Conservation (phyloP, 148 eudicot genomes). For the Rhododendron simsii region DNA sequence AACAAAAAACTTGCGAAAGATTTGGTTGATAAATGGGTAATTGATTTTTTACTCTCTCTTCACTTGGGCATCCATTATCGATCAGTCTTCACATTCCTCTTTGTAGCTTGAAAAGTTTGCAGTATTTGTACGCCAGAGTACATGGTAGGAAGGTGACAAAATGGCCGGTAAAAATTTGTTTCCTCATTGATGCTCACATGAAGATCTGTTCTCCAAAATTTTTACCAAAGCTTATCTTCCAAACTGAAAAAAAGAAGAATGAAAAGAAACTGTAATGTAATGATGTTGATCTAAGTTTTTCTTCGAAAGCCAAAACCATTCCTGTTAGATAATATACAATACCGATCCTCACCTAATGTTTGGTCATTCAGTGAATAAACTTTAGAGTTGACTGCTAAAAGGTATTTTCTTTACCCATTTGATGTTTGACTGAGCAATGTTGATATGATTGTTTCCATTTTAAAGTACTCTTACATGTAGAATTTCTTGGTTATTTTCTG, state of each 20-base stretch:
- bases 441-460: neutral
- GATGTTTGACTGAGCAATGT: neutral
- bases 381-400: constrained; percentile 29
- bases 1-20: constrained; percentile 93
- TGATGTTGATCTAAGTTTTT: neutral
- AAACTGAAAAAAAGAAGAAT: neutral
- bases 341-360: neutral
- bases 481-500: constrained; percentile 5
- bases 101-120: neutral
- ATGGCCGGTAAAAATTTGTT: neutral
- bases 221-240: neutral
- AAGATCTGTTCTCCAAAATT: neutral
- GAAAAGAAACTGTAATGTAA: neutral
- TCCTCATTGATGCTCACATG: neutral
- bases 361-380: neutral
- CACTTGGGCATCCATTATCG: neutral
- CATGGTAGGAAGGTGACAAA: neutral
- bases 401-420: constrained; percentile 26
- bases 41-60: neutral
- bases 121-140: neutral
- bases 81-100: neutral
- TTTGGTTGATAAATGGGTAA: constrained; percentile 97
- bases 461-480: neutral
- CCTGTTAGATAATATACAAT: neutral
- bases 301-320: neutral